Base-by-base conservation (phyloP, 2,329 filamentous ascomycete genomes). In the Biscogniauxia sp. region DNA sequence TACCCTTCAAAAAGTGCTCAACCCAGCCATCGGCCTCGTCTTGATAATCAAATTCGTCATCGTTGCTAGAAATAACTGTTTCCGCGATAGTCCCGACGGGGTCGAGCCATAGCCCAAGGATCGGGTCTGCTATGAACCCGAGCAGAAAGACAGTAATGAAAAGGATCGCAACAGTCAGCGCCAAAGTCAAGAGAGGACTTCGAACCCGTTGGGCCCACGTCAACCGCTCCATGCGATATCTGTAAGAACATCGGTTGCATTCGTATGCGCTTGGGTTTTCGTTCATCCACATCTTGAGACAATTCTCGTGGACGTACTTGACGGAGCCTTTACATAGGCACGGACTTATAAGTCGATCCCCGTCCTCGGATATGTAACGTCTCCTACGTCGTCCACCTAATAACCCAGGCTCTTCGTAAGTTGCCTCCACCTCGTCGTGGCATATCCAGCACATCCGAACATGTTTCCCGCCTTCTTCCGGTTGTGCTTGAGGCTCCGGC, bases 261-360 rank as follows among this genome's bases (percentile, higher is more conserved):
- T 91, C 84, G 86, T 89, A 97, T 73, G 88, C 96, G 68, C 93
- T 92, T 59, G 90, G 84, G 32, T 79, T 82, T 70, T 91, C 84
- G 64, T 88, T 83, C 67, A 95, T 86, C 92, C 93, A 98, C 11
- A 85, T 82, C 70, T 90, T 86, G 54, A 99, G 81, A 72, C 95
- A 99, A 28, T 88, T 90, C 75, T 97, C 92, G 75, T 99, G 95
- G 23, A 98, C 93, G 76, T 96, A 97, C 78, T 91, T 91, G 68
- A 94, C 91, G 49, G 91, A 92, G 56, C 95, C 95, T 78, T 92
- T 96, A 83, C 95, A 99, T 77, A 89, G 88, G 81, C 95, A 99
- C 41, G 95, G 95, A 57, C 90, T 90, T 68, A 98, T 84, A 26
- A 99, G 80, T 55, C 92, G 67, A 20, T 64, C 69, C 49, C 66